phyloP scores from a whole-genome alignment of 805 yeast genomes.

The Aciculoconidium aculeatum region DNA sequence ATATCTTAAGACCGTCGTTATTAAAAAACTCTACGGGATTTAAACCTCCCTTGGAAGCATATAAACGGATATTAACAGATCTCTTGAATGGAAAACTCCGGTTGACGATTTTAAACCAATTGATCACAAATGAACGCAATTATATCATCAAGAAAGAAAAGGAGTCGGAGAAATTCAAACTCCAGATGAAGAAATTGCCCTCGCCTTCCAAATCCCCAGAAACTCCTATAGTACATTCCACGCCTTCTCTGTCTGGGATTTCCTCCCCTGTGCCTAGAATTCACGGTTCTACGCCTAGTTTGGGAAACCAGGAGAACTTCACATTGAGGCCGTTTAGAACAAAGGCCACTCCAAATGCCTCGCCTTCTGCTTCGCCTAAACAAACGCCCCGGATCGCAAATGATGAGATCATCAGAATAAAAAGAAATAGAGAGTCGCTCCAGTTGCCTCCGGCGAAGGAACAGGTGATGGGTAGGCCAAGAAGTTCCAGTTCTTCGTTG shows the following conservation, averaged over 20 bases:
- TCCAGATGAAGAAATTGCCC: conserved; percentile 16
- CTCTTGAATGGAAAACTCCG: conserved; percentile 22
- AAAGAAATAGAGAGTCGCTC: conserved; percentile 3
- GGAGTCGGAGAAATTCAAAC: conserved; percentile 22
- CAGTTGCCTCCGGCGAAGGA: neutral
- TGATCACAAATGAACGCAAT: conserved; percentile 23
- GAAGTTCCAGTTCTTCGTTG: conserved; percentile 18
- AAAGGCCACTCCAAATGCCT: conserved; percentile 33
- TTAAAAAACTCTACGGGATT: conserved; percentile 31
- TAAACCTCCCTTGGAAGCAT: conserved; percentile 31
- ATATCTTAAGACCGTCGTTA: conserved; percentile 35
- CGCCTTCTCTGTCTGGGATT: neutral
- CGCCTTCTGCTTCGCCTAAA: conserved; percentile 34
- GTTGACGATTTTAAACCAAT: conserved; percentile 12
- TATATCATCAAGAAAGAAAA: conserved; percentile 21
- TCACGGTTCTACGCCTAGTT: conserved; percentile 2
- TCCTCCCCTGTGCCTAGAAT: conserved; percentile 2
- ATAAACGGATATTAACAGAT: conserved; percentile 21
- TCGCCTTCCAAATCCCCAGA: too few relatives aligned
- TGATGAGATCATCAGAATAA: conserved; percentile 5
- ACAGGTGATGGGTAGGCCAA: conserved; percentile 7
- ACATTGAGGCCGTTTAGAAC: conserved; percentile 39
- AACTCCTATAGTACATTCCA: neutral
- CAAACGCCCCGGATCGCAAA: conserved; percentile 14
- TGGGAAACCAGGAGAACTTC: conserved; percentile 21